These are phyloP conservation scores for Neurospora crassa DNA, from an alignment of 2,329 filamentous ascomycete genomes.

Conservation along the genomic window DNA sequence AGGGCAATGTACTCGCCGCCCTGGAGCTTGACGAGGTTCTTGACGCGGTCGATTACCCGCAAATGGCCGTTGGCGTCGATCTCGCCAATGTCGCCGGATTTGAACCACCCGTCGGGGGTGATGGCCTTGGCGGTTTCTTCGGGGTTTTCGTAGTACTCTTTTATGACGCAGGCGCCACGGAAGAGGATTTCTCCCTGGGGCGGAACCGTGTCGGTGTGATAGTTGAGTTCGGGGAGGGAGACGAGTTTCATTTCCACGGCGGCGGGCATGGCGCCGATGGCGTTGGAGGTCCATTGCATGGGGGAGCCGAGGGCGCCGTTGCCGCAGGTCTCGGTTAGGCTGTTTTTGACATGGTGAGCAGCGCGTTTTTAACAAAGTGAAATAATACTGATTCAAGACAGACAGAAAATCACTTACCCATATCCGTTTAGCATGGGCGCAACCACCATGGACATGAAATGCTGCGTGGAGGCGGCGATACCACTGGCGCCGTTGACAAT, in stretches of 20 bases:
- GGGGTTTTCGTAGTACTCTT: constrained; percentile 75
- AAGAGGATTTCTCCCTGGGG: constrained; percentile 93
- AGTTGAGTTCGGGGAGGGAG: constrained; percentile 80
- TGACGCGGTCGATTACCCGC: constrained; percentile 88
- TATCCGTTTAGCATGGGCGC: constrained; percentile 94
- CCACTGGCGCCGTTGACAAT: constrained; percentile 93
- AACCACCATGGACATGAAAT: constrained; percentile 85
- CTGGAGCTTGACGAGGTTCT: constrained; percentile 94
- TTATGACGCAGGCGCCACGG: constrained; percentile 64
- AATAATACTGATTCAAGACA: too few relatives aligned
- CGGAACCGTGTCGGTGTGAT: constrained; percentile 61
- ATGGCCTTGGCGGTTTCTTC: constrained; percentile 74
- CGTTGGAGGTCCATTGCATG: constrained; percentile 67
- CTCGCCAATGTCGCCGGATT: constrained; percentile 90
- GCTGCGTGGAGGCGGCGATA: constrained; percentile 76
- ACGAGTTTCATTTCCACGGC: constrained; percentile 86
- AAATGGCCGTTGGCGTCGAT: constrained; percentile 74
- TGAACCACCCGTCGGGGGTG: constrained; percentile 88
- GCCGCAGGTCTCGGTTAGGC: constrained; percentile 84
- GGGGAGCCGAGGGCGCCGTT: constrained; percentile 79
- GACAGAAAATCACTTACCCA: constrained; percentile 24
- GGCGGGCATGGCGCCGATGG: constrained; percentile 70
- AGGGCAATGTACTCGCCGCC: constrained; percentile 96
- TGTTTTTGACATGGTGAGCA: too few relatives aligned
- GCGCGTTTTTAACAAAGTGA: too few relatives aligned